phyloP scores from a whole-genome alignment of 371 early-diverging fungal species.

The Mucor ambiguus region DNA sequence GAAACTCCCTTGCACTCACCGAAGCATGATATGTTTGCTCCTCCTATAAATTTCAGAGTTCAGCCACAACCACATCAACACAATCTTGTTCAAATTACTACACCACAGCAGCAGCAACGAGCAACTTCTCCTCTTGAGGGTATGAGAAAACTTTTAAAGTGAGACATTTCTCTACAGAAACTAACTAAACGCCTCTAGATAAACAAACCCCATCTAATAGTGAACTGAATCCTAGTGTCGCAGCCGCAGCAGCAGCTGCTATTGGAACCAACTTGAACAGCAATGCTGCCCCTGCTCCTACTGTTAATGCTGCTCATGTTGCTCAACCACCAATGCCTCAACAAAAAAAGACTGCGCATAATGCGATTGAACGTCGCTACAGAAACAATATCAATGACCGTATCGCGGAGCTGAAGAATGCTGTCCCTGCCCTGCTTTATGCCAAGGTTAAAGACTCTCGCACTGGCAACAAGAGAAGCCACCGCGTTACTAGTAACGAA shows the following conservation, averaged over 20 bases:
- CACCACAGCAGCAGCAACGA: neutral
- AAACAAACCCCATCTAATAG: neutral
- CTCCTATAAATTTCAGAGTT: constrained; percentile 5
- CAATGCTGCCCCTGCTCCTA: neutral
- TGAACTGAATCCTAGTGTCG: neutral
- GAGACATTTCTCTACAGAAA: neutral
- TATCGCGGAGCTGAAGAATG: constrained; percentile 80
- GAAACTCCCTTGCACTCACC: constrained; percentile 22
- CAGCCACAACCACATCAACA: neutral
- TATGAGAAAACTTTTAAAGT: neutral
- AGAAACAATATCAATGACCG: constrained; percentile 95
- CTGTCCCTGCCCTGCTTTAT: constrained; percentile 84
- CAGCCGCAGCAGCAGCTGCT: neutral
- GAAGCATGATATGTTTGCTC: constrained; percentile 10
- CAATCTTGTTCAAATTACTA: neutral
- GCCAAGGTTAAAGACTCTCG: constrained; percentile 50
- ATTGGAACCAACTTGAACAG: neutral
- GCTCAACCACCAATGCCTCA: constrained; percentile 40
- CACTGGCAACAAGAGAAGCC: constrained; percentile 12
- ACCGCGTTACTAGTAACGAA: constrained; percentile 19
- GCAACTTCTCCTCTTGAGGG: neutral
- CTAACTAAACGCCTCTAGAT: neutral
- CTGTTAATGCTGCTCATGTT: neutral
- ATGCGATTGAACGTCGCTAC: constrained; percentile 93
- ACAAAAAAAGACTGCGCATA: constrained; percentile 90